Conservation (phyloP, 1,284 basidiomycete species). For the Malassezia slooffiae region DNA sequence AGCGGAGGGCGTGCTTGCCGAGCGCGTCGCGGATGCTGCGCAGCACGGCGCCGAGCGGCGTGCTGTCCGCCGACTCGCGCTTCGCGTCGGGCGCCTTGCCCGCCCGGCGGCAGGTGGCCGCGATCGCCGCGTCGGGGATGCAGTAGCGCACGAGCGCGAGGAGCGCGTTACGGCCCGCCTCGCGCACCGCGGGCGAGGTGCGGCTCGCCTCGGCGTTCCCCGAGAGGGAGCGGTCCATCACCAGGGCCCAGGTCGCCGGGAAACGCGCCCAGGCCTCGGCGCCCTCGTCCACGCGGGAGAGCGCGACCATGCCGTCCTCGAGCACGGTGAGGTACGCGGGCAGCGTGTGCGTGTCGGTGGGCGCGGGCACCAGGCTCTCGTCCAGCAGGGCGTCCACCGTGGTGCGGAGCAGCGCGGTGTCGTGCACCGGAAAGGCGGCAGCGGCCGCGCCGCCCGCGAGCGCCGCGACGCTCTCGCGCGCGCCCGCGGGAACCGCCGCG, state of each 20-base stretch:
- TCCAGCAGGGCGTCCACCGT: slow-evolving; percentile 33
- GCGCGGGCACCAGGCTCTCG: slow-evolving; percentile 23
- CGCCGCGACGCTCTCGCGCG: background rate
- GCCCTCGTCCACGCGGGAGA: slow-evolving; percentile 27
- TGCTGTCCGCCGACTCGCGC: slow-evolving; percentile 17
- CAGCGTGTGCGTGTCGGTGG: slow-evolving; percentile 36
- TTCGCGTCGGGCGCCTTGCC: too few species aligned
- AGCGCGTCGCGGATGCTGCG: slow-evolving; percentile 31
- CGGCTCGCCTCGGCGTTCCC: slow-evolving; percentile 35
- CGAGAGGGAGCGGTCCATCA: slow-evolving; percentile 28
- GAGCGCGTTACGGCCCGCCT: slow-evolving; percentile 28
- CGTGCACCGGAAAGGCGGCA: slow-evolving; percentile 1
- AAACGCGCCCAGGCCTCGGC: slow-evolving; percentile 25
- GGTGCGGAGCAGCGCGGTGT: slow-evolving; percentile 6
- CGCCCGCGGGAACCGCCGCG: slow-evolving; percentile 1
- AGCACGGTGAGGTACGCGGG: slow-evolving; percentile 40
- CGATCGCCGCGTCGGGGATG: slow-evolving; percentile 32
- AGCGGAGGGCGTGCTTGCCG: slow-evolving; percentile 37
- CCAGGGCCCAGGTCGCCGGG: slow-evolving; percentile 26
- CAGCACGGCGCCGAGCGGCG: slow-evolving; percentile 26
- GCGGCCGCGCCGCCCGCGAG: background rate
- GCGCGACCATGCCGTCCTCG: slow-evolving; percentile 37
- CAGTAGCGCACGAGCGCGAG: slow-evolving; percentile 37
- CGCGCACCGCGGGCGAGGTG: slow-evolving; percentile 26
- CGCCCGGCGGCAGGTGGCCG: too few species aligned